Conservation (phyloP, 2,329 filamentous ascomycete genomes). For the Epicoccum nigrum region DNA sequence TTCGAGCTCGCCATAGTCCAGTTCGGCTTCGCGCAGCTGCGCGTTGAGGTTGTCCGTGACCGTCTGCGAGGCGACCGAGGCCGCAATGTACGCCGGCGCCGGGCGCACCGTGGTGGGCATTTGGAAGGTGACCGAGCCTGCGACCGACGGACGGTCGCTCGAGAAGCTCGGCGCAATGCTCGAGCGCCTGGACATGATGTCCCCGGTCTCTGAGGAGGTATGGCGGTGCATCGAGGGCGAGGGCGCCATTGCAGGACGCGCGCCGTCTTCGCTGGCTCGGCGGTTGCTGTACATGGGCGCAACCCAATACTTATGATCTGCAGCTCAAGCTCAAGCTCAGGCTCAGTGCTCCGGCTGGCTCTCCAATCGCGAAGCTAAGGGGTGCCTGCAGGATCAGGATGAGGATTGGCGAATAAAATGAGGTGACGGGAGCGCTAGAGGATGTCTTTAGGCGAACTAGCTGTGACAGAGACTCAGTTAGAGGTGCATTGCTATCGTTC, state of each 20-base stretch:
- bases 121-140: conserved; percentile 57
- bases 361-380: conserved; percentile 22
- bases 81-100: conserved; percentile 83
- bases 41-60: conserved; percentile 86
- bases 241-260: conserved; percentile 5
- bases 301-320: conserved; percentile 3
- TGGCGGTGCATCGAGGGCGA: conserved; percentile 41
- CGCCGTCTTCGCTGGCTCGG: conserved; percentile 14
- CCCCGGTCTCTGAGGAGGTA: conserved; percentile 43
- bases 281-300: conserved; percentile 5
- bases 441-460: conserved; percentile 12
- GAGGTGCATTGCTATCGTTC: conserved; percentile 13
- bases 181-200: conserved; percentile 45
- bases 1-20: conserved; percentile 64
- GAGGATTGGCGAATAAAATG: conserved; percentile 21
- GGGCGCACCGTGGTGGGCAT: conserved; percentile 75
- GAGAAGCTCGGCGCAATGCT: conserved; percentile 63
- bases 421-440: conserved; percentile 18
- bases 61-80: conserved; percentile 86
- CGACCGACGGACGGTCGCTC: conserved; percentile 71
- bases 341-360: conserved; percentile 14
- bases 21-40: conserved; percentile 70
- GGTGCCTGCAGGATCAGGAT: conserved; percentile 25
- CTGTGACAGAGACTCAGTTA: conserved; percentile 7
- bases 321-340: conserved; percentile 13